Base-by-base conservation (phyloP, 176 grass and related monocot genomes). In the Bolboschoenus planiculmis region DNA sequence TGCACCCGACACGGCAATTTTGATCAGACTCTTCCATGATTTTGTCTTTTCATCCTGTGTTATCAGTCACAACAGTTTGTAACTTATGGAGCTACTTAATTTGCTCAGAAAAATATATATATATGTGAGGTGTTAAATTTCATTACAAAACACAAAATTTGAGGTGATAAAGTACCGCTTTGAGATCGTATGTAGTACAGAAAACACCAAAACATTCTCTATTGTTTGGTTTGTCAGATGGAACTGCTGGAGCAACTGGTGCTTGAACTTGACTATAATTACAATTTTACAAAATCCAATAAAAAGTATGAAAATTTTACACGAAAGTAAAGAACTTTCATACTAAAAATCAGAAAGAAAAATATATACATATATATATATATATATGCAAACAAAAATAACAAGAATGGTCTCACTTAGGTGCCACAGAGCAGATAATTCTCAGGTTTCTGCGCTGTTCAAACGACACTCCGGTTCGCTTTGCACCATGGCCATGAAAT, bases 21-120 rank as follows among this genome's bases (percentile, higher is more conserved):
- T 98, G 46, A 95, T 90, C 59, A 98, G 61, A 70, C 85, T 95
- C 86, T 98, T 98, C 95, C 95, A 98, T 27, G 90, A 88, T 61
- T 88, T 95, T 16, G 92, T 93, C 82, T 93, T 91, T 0, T 95
- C 90, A 55, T 87, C 81, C 93, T 97, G 79, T 0, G 57, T 56
- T 72, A 71, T 70, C 78, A 74, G 64, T 51, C 56, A 88, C 21
- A 13, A 56, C 23, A 16, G 29, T 16, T 4, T 39, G 21, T 11
- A 53, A 77, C 8, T 77, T 75, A 15, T 26, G 39, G 3, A 24
- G 8, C 2, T 72, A 44, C 20, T 72, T 44, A 6, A 40, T 3
- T n/a, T 21, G 29, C 15, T 21, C 18, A 68, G 7, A 29, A 47
- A 47, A 43, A 27, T 48, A 48, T 48, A 1, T 48, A 48, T 48